Base-by-base conservation (phyloP, 2,329 filamentous ascomycete species). In the Thelonectria olida region DNA sequence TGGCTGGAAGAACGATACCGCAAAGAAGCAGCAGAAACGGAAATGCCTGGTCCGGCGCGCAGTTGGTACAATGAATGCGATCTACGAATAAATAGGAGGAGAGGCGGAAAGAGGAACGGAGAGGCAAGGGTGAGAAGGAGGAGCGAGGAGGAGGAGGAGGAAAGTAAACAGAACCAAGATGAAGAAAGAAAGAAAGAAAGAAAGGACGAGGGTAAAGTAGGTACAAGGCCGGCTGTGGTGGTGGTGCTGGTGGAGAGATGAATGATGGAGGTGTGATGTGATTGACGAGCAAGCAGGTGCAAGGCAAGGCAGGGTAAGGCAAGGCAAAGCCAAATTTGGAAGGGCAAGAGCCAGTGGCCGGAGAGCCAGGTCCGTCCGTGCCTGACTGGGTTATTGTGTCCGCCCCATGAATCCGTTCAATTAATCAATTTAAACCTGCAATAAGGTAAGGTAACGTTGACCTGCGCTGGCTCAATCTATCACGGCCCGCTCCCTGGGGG, bases 191-290 rank as follows among this genome's bases (percentile, higher is more conserved):
- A 27, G 28, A 34, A 17, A 39, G 34, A 36, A 31, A 22, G 4
- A 23, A 48, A 41, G n/a, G n/a, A n/a, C n/a, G n/a, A n/a, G n/a
- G n/a, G 50, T 27, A 38, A 17, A 44, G 38, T 20, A 45, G 15
- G 34, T 12, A 31, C 3, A 41, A 17, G 17, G 31, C 10, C 6
- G 51, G 53, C 22, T 38, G 28, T 45, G 53, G 25, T 47, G 53
- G 53, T 28, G 44, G 52, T 28, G 42, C 27, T 45, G 41, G 53
- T 22, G 52, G 52, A 55, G 53, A 44, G 42, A 42, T 25, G 45
- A 55, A 44, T 31, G 53, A 55, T 55, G 42, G 20, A 31, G 42
- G 53, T 17, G 53, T 39, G 34, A 42, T 42, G 39, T 42, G 39
- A 42, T 42, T 42, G 39, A 42, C 20, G 39, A 12, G 19, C 12